These are phyloP conservation scores for Polysphondylium violaceum DNA, from an alignment of 78 protist genomes.

Conservation along the genomic window DNA sequence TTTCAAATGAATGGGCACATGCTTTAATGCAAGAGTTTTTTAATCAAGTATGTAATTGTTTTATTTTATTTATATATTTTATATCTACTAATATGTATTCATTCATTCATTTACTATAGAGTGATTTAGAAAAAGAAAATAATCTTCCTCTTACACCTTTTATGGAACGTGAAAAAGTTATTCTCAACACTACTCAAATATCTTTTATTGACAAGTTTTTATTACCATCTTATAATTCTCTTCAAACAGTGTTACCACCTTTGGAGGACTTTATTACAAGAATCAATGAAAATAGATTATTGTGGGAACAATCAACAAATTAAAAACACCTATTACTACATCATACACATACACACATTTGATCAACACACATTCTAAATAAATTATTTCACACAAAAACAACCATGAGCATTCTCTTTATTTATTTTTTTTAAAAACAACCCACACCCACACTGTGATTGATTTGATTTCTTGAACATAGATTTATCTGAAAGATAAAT, in stretches of 20 bases:
- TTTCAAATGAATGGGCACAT: constrained; percentile 41
- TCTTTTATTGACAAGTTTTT: constrained; percentile 46
- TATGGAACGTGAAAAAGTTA: constrained; percentile 65
- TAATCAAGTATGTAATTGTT: constrained; percentile 3
- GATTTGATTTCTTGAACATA: too few species aligned
- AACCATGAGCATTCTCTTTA: too few species aligned
- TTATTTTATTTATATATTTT: neutral
- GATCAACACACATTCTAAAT: too few species aligned
- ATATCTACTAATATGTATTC: neutral
- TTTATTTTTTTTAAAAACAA: too few species aligned
- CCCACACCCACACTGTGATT: too few species aligned
- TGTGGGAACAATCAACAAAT: too few species aligned
- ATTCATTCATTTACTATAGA: constrained; percentile 4
- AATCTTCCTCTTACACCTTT: constrained; percentile 63
- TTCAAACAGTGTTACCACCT: constrained; percentile 46
- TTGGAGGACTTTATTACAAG: constrained; percentile 36
- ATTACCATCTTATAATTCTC: constrained; percentile 53
- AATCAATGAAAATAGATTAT: constrained; percentile 41
- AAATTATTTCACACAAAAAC: too few species aligned
- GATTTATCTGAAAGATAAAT: too few species aligned
- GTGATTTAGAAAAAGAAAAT: constrained; percentile 57
- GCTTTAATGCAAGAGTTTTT: constrained; percentile 52
- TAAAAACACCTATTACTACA: neutral
- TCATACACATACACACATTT: too few species aligned
- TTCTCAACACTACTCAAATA: constrained; percentile 42